Evolutionary conservation across 257 asterid genomes (phyloP).

Genomic region (Fraxinus americana): DNA sequence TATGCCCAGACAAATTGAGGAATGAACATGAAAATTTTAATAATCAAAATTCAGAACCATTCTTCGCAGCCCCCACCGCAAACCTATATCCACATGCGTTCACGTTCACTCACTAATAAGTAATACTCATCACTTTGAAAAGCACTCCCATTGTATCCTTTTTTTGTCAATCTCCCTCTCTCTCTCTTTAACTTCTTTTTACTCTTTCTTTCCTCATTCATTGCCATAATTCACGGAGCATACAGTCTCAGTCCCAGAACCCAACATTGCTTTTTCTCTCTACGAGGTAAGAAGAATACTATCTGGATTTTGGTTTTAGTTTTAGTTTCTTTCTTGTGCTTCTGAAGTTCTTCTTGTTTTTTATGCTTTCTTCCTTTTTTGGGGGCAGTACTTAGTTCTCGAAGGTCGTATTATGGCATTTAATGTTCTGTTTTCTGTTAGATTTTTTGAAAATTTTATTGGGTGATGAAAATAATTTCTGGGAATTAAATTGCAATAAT

Average conservation of each 20-base stretch:
- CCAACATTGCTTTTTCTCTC: slow-evolving; percentile 16
- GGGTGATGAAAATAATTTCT: background rate
- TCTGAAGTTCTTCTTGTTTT: slow-evolving; percentile 8
- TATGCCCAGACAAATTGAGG: slow-evolving; percentile 31
- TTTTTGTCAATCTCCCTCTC: slow-evolving; percentile 10
- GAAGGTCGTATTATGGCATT: slow-evolving; percentile 3
- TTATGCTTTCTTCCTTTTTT: background rate
- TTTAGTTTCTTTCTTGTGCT: slow-evolving; percentile 19
- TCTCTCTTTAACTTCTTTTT: background rate
- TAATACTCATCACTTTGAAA: slow-evolving; percentile 44
- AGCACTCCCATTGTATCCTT: slow-evolving; percentile 23
- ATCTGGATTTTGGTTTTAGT: background rate
- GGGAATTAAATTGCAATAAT: background rate
- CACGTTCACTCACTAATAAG: slow-evolving; percentile 38
- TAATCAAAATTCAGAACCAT: slow-evolving; percentile 1
- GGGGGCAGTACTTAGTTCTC: slow-evolving; percentile 2
- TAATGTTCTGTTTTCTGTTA: no score
- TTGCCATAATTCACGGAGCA: slow-evolving; percentile 48
- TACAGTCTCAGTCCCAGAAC: slow-evolving; percentile 27
- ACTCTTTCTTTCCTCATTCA: slow-evolving; percentile 16
- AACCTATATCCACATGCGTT: slow-evolving; percentile 41
- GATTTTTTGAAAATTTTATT: background rate
- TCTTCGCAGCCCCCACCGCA: slow-evolving; percentile 41
- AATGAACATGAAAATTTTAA: background rate
- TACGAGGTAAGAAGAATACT: slow-evolving; percentile 24